Conservation (phyloP, 345 rosid genomes). For the Dipteronia sinensis region DNA sequence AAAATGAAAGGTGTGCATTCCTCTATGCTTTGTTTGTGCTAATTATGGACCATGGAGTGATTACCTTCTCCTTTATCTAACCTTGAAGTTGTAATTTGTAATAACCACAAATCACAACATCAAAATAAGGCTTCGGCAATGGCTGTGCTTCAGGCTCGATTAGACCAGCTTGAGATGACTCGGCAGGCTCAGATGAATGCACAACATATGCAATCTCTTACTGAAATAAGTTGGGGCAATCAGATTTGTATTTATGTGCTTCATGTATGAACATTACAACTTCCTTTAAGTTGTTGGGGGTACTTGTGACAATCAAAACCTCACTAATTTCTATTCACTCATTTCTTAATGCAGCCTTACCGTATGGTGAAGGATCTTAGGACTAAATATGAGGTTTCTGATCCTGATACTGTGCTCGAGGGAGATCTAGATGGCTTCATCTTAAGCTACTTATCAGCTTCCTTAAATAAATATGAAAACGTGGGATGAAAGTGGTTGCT, state of each 20-base stretch:
- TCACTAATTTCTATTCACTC: not conserved
- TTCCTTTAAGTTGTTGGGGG: slow-evolving; percentile 4
- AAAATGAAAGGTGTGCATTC: slow-evolving; percentile 61
- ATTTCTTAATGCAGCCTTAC: slow-evolving; percentile 63
- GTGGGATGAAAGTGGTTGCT: slow-evolving; percentile 17
- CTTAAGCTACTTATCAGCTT: slow-evolving; percentile 77
- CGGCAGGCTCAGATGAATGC: slow-evolving; percentile 91
- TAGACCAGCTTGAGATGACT: slow-evolving; percentile 89
- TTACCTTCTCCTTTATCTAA: not conserved
- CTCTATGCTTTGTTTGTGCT: slow-evolving; percentile 9
- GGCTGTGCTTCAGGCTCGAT: slow-evolving; percentile 90
- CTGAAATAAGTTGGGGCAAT: slow-evolving; percentile 92
- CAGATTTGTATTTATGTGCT: slow-evolving; percentile 91
- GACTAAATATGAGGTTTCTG: slow-evolving; percentile 84
- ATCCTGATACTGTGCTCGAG: slow-evolving; percentile 88
- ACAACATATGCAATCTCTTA: slow-evolving; percentile 88
- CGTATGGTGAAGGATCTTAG: slow-evolving; percentile 94
- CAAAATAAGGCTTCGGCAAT: slow-evolving; percentile 93
- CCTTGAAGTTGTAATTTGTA: slow-evolving; percentile 5
- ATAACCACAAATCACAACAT: slow-evolving; percentile 68
- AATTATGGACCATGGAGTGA: not conserved
- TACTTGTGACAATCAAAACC: not conserved
- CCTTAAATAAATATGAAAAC: slow-evolving; percentile 57
- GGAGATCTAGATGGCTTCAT: slow-evolving; percentile 89
- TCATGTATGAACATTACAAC: slow-evolving; percentile 54